Evolutionary conservation across 352 stramenopile genomes (phyloP), one percentile per base, ranked within the genome.

Genomic region (Pythium rhizo-oryzae): DNA sequence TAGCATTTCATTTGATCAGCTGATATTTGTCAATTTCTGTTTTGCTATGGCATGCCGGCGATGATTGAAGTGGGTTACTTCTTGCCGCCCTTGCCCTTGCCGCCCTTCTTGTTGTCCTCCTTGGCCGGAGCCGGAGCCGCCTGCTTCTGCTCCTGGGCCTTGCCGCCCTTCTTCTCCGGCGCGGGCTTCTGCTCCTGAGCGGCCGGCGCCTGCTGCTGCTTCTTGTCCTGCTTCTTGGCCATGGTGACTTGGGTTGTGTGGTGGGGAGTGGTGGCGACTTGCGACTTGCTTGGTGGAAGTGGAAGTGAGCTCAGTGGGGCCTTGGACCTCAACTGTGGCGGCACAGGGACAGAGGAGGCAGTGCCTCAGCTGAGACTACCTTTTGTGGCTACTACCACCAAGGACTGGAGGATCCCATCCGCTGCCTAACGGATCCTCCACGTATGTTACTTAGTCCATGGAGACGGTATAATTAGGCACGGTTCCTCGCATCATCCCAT

Each of bases 11-110:
- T n/a, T n/a, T n/a, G n/a, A n/a, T n/a, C n/a, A n/a, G n/a, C n/a
- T n/a, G n/a, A n/a, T n/a, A n/a, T n/a, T n/a, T n/a, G n/a, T n/a
- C n/a, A n/a, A n/a, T n/a, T n/a, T n/a, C n/a, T n/a, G n/a, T n/a
- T n/a, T n/a, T n/a, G n/a, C n/a, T n/a, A n/a, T n/a, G n/a, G n/a
- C n/a, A n/a, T n/a, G n/a, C n/a, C n/a, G n/a, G n/a, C n/a, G n/a
- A n/a, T n/a, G n/a, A n/a, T n/a, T n/a, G n/a, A n/a, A n/a, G n/a
- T n/a, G 61, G 47, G 21, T 56, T 74, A 74, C 72, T 79, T 79
- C 69, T 78, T 78, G 59, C 58, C 68, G 35, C 64, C 59, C 70
- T 79, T 79, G 69, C 74, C 74, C 56, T 74, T 74, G 59, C 70
- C 71, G 41, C 62, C 65, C 58, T 75, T 75, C 60, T 79, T 78